Evolutionary conservation across 1,284 basidiomycete genomes (phyloP).

Genomic region (Quambalaria eucalypti): DNA sequence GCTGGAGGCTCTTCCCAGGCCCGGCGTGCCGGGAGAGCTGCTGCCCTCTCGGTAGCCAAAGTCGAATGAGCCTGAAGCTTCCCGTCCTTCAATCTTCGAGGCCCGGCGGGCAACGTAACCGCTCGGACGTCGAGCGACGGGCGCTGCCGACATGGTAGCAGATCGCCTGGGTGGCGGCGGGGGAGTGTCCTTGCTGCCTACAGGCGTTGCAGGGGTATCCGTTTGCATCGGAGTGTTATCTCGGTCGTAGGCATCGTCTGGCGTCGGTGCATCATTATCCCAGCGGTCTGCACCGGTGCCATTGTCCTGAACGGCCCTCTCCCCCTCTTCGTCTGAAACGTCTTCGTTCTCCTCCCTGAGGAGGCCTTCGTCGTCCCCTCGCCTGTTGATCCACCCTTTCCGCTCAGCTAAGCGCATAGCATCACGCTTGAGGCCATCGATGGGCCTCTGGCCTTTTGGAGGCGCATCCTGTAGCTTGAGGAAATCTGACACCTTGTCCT

Average conservation of each 20-base stretch:
- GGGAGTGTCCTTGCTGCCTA: neutral
- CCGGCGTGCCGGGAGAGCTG: neutral
- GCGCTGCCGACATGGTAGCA: neutral
- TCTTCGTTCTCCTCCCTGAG: neutral
- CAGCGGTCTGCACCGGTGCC: neutral
- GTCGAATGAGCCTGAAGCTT: neutral
- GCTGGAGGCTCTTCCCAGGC: neutral
- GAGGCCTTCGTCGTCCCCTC: neutral
- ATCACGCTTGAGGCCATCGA: slow-evolving; percentile 27
- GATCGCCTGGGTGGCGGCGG: neutral
- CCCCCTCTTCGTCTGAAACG: neutral
- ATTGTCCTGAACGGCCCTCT: neutral
- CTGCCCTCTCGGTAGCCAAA: neutral
- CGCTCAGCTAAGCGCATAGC: slow-evolving; percentile 20
- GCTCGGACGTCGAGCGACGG: neutral
- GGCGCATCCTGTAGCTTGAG: slow-evolving; percentile 18
- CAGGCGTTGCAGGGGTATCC: neutral
- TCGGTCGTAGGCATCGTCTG: neutral
- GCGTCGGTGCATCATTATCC: slow-evolving; percentile 1
- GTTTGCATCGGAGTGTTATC: neutral
- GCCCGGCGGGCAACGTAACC: neutral
- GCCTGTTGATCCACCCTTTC: slow-evolving; percentile 20
- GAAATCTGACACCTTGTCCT: slow-evolving; percentile 21
- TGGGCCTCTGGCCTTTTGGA: slow-evolving; percentile 21
- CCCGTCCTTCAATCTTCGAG: neutral